Conservation (phyloP, 2,329 filamentous ascomycete species). For the Mycosphaerella arachidis region DNA sequence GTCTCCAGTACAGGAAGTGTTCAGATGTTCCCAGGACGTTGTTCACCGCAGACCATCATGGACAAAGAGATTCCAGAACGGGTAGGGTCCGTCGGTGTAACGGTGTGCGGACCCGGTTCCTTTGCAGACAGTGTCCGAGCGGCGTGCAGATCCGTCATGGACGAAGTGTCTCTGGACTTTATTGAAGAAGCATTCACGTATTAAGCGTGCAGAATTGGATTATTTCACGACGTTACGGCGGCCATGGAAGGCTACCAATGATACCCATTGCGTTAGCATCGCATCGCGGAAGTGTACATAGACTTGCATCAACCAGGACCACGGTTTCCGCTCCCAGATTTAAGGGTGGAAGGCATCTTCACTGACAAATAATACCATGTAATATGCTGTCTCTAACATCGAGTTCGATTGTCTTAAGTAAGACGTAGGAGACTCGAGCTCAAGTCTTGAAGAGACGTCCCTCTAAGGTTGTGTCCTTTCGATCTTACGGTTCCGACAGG, state of each 20-base stretch:
- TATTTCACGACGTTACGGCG: constrained; percentile 5
- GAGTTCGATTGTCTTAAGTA: no score
- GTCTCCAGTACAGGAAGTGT: constrained; percentile 54
- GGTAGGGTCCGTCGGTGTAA: constrained; percentile 50
- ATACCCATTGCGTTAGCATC: constrained; percentile 1
- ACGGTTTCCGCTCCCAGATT: background rate
- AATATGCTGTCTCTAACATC: no score
- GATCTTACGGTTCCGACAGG: no score
- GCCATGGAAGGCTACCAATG: constrained; percentile 1
- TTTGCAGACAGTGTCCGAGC: constrained; percentile 59
- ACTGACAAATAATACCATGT: no score
- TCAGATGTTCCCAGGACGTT: constrained; percentile 59
- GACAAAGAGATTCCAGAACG: constrained; percentile 53
- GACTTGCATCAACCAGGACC: background rate
- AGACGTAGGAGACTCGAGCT: no score
- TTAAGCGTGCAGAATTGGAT: background rate
- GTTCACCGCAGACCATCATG: constrained; percentile 52
- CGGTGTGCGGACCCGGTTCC: constrained; percentile 59
- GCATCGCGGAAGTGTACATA: constrained; percentile 3
- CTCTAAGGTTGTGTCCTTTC: no score
- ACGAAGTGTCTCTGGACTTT: constrained; percentile 55
- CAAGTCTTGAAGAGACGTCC: no score
- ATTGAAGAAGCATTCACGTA: constrained; percentile 60
- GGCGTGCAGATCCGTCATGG: constrained; percentile 50
- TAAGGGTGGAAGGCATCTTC: no score